These are phyloP conservation scores for Usnea hakonensis DNA, from an alignment of 495 filamentous ascomycete species.

Conservation along the genomic window DNA sequence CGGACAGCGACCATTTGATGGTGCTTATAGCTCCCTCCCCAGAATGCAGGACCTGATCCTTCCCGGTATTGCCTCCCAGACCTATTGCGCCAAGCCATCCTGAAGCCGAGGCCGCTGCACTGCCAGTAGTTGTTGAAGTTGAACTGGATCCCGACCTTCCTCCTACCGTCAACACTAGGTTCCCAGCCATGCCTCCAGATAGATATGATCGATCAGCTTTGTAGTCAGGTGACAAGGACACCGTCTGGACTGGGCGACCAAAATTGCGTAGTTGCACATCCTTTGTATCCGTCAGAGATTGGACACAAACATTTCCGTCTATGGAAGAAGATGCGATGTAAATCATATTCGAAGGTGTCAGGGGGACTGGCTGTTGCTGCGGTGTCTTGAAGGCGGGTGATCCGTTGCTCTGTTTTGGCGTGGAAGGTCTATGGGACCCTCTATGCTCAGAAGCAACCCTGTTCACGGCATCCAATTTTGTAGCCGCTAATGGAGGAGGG, in stretches of 20 bases:
- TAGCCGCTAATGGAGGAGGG: conserved; percentile 60
- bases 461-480: conserved; percentile 45
- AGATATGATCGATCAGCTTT: conserved; percentile 79
- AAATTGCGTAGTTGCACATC: conserved; percentile 91
- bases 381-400: conserved; percentile 42
- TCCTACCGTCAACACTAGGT: conserved; percentile 79
- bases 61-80: conserved; percentile 65
- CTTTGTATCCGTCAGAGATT: conserved; percentile 66
- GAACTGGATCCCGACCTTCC: conserved; percentile 69
- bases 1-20: conserved; percentile 87
- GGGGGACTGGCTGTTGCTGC: conserved; percentile 48
- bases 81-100: conserved; percentile 87
- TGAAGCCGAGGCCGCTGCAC: conserved; percentile 71
- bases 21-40: conserved; percentile 86
- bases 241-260: conserved; percentile 79
- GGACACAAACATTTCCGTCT: conserved; percentile 88
- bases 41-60: conserved; percentile 81
- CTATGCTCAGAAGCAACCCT: conserved; percentile 43
- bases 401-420: conserved; percentile 40
- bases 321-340: conserved; percentile 90
- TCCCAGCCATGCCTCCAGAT: conserved; percentile 83
- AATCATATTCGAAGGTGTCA: conserved; percentile 74
- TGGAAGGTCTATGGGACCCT: conserved; percentile 33
- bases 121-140: conserved; percentile 70
- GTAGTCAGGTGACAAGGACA: conserved; percentile 87